Conservation (phyloP, 2,329 filamentous ascomycete species). For the Aureobasidium melanogenum region DNA sequence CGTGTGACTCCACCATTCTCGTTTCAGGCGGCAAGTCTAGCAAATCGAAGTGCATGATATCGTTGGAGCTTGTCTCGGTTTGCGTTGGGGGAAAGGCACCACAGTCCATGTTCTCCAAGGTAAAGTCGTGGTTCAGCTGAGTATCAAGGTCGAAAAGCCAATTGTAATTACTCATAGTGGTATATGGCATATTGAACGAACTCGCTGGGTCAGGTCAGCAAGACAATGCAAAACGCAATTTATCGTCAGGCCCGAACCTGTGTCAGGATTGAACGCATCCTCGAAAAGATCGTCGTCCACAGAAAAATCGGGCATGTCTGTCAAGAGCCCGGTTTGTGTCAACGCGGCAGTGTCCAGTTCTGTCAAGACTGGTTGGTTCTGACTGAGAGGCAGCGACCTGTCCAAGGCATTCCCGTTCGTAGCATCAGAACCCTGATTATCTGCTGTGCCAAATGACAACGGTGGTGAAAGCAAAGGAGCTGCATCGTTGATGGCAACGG, state of each 20-base stretch:
- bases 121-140: not conserved
- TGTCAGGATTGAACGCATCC: conserved; percentile 52
- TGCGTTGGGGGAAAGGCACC: not conserved
- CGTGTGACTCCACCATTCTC: not conserved
- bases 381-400: not conserved
- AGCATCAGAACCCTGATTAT: not conserved
- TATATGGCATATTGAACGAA: conserved; percentile 58
- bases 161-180: conserved; percentile 53
- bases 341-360: not conserved
- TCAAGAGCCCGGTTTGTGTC: too few relatives aligned
- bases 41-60: not conserved
- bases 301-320: not conserved
- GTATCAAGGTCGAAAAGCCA: conserved; percentile 46
- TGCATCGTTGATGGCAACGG: not conserved
- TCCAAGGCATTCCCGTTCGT: not conserved
- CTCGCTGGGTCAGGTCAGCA: conserved; percentile 32
- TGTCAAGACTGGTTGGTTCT: not conserved
- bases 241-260: conserved; percentile 25
- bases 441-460: not conserved
- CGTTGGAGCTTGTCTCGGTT: not conserved
- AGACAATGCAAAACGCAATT: not conserved
- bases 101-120: not conserved
- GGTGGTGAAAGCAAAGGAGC: conserved; percentile 1
- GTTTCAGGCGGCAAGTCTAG: not conserved
- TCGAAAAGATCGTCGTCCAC: conserved; percentile 34